Percentiles rank a stretch among this genome's conserved stretches.
phyloP scores from a whole-genome alignment of 1,284 basidiomycete species.

The Heterobasidion occidentale region DNA sequence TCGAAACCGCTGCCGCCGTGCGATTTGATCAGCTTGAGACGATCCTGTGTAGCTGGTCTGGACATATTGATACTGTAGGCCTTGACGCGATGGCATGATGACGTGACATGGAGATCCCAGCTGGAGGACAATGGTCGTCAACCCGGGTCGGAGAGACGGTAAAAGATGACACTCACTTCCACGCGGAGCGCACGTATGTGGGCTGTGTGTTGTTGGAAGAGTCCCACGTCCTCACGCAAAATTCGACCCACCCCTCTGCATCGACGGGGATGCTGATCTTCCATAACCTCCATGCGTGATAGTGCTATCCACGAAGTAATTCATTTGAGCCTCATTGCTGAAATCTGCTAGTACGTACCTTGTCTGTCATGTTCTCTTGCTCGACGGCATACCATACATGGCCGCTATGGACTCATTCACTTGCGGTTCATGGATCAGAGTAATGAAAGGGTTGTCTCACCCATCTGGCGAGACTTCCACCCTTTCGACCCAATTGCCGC shows the following conservation, averaged over 20 bases:
- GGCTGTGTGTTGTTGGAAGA: conserved; percentile 52
- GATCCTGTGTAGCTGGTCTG: conserved; percentile 30
- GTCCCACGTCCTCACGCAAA: conserved; percentile 53
- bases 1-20: conserved; percentile 28
- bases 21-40: conserved; percentile 31
- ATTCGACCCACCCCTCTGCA: conserved; percentile 51
- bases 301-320: conserved; percentile 28
- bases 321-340: not conserved
- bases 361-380: conserved; percentile 37
- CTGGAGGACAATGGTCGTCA: conserved; percentile 16
- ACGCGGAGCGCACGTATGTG: conserved; percentile 45
- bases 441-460: conserved; percentile 18
- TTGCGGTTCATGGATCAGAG: not conserved
- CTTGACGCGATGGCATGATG: conserved; percentile 46
- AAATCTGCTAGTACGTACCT: conserved; percentile 12
- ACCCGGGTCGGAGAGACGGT: not conserved
- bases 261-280: conserved; percentile 43
- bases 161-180: conserved; percentile 34
- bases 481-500: conserved; percentile 48
- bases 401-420: conserved; percentile 21
- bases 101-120: conserved; percentile 51
- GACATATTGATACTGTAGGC: conserved; percentile 43
- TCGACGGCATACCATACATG: conserved; percentile 43
- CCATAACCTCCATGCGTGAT: conserved; percentile 50
- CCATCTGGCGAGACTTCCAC: conserved; percentile 49